Evolutionary conservation across 179 eudicot genomes (phyloP), one percentile per base, ranked within the genome.

Genomic region (Kewa caespitosa): DNA sequence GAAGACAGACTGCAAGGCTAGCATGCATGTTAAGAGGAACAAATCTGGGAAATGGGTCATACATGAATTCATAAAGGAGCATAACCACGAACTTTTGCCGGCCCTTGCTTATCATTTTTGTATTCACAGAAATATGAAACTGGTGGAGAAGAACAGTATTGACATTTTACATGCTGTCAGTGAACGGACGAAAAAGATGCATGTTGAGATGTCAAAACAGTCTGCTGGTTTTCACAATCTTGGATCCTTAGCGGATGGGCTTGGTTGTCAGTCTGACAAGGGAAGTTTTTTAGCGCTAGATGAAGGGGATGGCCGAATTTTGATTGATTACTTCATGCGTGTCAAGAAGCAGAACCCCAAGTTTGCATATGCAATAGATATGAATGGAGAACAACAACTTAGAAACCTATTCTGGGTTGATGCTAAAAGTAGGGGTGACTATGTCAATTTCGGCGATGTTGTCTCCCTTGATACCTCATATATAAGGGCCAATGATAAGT

Each of bases 131-230:
- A 89, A 89, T 79, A 86, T 84, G 15, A 92, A 89, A 80, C 73
- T 89, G 78, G 88, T 85, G 39, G 93, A 92, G 79, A 92, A 92
- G 83, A 90, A 86, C 79, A 92, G 90, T 74, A 83, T 90, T 30
- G 96, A 92, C 81, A 90, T 92, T 66, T 67, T 90, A 42, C 90
- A 95, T 80, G 95, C 97, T 68, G 92, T 95, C 55, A 93, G 99
- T 80, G 99, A 95, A 63, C 81, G 94, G 37, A 81, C 89, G 33
- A 86, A 82, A 72, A 86, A 74, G 83, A 71, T 86, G 82, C 81
- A 81, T 79, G 86, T 80, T 72, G 86, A 73, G 38, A 86, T 86
- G 89, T 78, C 86, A 42, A 81, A 83, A 72, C 89, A 86, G 73
- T 81, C 78, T 74, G 81, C 80, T 76, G 77, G 80, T 32, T 74